Base-by-base conservation (phyloP, 192 early-diverging fungal species). In the Paraglomus brasilianum region DNA sequence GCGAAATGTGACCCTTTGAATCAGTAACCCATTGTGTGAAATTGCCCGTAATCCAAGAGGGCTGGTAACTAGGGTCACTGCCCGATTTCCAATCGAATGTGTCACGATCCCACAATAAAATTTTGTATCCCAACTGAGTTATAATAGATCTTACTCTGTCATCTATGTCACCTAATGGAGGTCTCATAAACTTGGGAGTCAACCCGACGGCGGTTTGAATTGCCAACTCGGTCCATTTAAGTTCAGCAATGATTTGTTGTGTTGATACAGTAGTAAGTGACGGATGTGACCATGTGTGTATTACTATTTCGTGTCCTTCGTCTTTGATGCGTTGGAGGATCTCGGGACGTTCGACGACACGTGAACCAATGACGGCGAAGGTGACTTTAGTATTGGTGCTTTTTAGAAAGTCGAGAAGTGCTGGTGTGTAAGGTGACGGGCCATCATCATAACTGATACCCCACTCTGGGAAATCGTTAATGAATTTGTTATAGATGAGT, bases 371-470 rank as follows among this genome's bases (percentile, higher is more conserved):
- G 49, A 83, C 72, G 74, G 88, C 89, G 72, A 90, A 83, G 10
- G 88, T 85, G 5, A 84, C 80, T 44, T 83, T 86, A 43, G 83
- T 63, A 11, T 80, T 80, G 38, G 82, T 52, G 10, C 73, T 30
- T 13, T 73, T 58, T 41, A 90, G 67, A 44, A 74, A 78, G 43
- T 80, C 70, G 39, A 85, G 74, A 41, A 88, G 63, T 4, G 75
- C 73, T 15, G 74, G 70, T 40, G 79, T 78, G 24, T 77, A 81
- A 8, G 66, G 61, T 21, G 80, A 82, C 14, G 87, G 87, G 5
- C 88, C 88, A 78, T 89, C 88, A 75, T 89, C 88, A 65, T 85
- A 89, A 9, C 85, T 85, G 56, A 88, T 48, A 8, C 83, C 78
- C 82, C 84, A 82, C n/a, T 24, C 60, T 62, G 24, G 24, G 9